These are phyloP conservation scores for Trichosporon faecale DNA, from an alignment of 1,284 basidiomycete species.

Conservation along the genomic window DNA sequence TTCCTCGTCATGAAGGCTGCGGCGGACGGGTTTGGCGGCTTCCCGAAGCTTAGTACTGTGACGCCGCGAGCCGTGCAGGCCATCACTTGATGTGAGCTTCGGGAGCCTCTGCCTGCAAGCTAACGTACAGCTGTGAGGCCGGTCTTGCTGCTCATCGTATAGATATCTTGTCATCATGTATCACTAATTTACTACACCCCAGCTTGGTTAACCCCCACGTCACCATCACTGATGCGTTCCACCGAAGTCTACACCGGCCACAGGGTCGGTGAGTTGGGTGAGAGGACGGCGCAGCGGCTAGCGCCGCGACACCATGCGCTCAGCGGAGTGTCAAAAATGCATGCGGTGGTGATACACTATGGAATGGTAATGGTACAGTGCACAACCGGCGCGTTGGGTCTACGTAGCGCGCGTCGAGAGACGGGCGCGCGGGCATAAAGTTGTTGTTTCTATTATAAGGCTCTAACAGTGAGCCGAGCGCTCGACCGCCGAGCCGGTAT, in stretches of 20 bases:
- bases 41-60: slow-evolving; percentile 36
- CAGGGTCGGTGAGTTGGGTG: too few relatives aligned
- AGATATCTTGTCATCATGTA: background rate
- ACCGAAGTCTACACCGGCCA: too few relatives aligned
- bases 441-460: background rate
- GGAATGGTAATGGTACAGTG: background rate
- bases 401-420: background rate
- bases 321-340: background rate
- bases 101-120: background rate
- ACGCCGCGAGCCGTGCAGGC: slow-evolving; percentile 26
- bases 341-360: slow-evolving; percentile 6
- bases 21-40: slow-evolving; percentile 43
- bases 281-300: too few relatives aligned
- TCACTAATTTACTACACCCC: too few relatives aligned
- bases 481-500: too few relatives aligned
- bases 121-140: background rate
- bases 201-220: too few relatives aligned
- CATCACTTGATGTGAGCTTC: slow-evolving; percentile 5
- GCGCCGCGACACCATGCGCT: background rate
- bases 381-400: background rate
- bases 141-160: background rate
- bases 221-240: too few relatives aligned
- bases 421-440: background rate
- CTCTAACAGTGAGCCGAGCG: background rate
- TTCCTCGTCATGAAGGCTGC: slow-evolving; percentile 40